Evolutionary conservation across 805 yeast genomes (phyloP).

Genomic region (Kodamaea nitidulidarum): DNA sequence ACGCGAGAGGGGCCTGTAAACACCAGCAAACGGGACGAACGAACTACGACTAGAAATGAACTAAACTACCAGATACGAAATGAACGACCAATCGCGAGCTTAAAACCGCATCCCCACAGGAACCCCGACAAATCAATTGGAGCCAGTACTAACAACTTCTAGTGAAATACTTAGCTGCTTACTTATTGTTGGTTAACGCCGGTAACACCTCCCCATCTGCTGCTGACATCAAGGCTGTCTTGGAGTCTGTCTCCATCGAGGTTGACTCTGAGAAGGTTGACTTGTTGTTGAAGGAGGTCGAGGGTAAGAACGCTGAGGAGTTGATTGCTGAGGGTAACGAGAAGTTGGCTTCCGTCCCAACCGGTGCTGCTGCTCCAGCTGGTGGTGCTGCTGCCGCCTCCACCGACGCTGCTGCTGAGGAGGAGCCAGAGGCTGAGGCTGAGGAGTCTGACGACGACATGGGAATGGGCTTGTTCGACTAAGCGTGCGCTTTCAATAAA

Average conservation of each 20-base stretch:
- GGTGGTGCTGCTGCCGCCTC: conserved; percentile 24
- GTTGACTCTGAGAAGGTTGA: conserved; percentile 33
- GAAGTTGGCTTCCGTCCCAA: conserved; percentile 33
- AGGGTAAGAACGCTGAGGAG: conserved; percentile 33
- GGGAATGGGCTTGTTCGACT: conserved; percentile 35
- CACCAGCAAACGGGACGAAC: no score
- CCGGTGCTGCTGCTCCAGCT: conserved; percentile 30
- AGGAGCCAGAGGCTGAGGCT: conserved; percentile 22
- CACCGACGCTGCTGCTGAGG: conserved; percentile 25
- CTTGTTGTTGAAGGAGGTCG: conserved; percentile 33
- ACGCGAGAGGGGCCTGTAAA: no score
- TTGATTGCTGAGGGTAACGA: conserved; percentile 37
- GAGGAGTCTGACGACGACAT: conserved; percentile 27
- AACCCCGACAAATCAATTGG: no score
- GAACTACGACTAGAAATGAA: no score
- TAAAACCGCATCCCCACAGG: no score
- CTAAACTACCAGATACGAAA: no score
- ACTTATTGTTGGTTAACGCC: conserved; percentile 45
- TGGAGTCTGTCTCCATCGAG: conserved; percentile 37
- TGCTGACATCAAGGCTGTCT: conserved; percentile 37
- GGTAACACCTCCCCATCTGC: conserved; percentile 44
- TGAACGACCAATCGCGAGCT: no score
- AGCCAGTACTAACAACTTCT: conserved; percentile 21
- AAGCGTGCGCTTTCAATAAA: conserved; percentile 10
- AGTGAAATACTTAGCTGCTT: conserved; percentile 48